These are phyloP conservation scores for Mesembryanthemum crystallinum DNA, from an alignment of 148 eudicot species.

Conservation along the genomic window DNA sequence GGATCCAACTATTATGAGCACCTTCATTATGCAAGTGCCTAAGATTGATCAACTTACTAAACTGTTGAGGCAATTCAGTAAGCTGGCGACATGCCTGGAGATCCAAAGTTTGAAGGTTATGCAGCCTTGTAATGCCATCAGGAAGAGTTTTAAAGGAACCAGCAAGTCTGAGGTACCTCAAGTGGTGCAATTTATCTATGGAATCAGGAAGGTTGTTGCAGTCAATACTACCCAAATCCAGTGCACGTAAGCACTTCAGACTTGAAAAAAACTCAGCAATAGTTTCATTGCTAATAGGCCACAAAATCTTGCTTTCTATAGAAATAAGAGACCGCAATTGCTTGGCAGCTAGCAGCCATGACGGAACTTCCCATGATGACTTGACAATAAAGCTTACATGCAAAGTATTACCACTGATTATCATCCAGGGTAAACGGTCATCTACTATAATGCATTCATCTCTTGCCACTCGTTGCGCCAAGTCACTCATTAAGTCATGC, in stretches of 20 bases:
- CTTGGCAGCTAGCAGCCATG: too few relatives aligned
- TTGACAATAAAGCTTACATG: too few relatives aligned
- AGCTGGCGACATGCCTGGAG: neutral
- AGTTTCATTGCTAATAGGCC: too few relatives aligned
- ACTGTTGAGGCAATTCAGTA: neutral
- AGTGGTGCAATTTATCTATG: constrained; percentile 1
- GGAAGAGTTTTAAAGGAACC: neutral
- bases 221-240: neutral
- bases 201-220: neutral
- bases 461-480: too few relatives aligned
- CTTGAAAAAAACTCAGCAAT: neutral
- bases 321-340: too few relatives aligned
- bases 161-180: constrained; percentile 10
- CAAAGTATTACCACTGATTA: too few relatives aligned
- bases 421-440: too few relatives aligned
- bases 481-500: too few relatives aligned
- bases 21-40: constrained; percentile 23
- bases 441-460: too few relatives aligned
- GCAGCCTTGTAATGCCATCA: neutral
- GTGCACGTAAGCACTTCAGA: neutral
- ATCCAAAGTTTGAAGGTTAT: constrained; percentile 1
- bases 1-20: neutral
- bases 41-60: neutral
- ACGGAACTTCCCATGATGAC: too few relatives aligned
- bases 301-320: too few relatives aligned